Conservation (phyloP, 2,329 filamentous ascomycete genomes). For the Aspergillus sojae region DNA sequence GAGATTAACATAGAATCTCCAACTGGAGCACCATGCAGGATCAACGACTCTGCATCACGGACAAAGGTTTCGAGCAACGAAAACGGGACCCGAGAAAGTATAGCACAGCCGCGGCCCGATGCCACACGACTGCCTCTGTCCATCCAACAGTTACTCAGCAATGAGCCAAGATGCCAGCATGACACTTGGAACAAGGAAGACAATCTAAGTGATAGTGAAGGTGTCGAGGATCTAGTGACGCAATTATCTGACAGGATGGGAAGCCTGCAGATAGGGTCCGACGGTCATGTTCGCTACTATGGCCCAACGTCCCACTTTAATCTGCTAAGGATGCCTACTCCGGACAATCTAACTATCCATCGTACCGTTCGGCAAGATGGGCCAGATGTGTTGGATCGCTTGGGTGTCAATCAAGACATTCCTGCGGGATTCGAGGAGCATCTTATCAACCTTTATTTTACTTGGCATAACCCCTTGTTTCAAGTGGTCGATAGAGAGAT, state of each 20-base stretch:
- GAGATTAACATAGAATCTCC: background rate
- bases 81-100: background rate
- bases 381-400: constrained; percentile 19
- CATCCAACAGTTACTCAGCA: background rate
- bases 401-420: constrained; percentile 30
- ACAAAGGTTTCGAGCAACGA: background rate
- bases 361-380: constrained; percentile 2
- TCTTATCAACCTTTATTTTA: constrained; percentile 42
- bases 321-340: background rate
- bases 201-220: background rate
- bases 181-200: background rate
- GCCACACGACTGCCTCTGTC: background rate
- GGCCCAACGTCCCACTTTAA: background rate
- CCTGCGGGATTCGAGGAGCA: constrained; percentile 36
- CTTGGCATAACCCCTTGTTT: constrained; percentile 44
- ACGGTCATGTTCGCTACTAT: background rate
- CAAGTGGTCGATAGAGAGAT: constrained; percentile 38
- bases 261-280: background rate
- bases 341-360: background rate
- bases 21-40: background rate
- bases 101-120: background rate
- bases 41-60: background rate
- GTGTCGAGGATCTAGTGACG: background rate
- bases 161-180: background rate
- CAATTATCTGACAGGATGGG: background rate